Evolutionary conservation across 1,284 basidiomycete genomes (phyloP).

Genomic region (Thelephora terrestris): DNA sequence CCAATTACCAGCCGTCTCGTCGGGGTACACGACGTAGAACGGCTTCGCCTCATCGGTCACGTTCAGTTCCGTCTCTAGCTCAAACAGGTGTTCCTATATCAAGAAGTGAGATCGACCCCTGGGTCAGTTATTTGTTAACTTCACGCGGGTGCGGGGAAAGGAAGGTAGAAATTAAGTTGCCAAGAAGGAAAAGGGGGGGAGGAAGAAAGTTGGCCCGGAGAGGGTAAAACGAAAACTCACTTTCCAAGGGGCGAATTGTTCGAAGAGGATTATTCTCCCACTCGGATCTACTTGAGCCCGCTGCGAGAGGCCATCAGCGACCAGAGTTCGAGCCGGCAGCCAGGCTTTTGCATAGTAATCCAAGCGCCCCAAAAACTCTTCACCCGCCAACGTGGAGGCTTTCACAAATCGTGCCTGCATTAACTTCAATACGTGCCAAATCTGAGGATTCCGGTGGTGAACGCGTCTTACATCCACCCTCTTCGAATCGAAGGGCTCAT

Average conservation of each 20-base stretch:
- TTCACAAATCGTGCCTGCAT: slow-evolving; percentile 62
- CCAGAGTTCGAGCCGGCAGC: slow-evolving; percentile 86
- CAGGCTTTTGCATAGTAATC: slow-evolving; percentile 84
- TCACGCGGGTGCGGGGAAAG: neutral
- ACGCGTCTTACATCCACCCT: slow-evolving; percentile 54
- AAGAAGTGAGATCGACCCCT: neutral
- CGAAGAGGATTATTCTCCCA: slow-evolving; percentile 77
- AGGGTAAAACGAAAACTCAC: slow-evolving; percentile 28
- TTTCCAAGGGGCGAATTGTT: slow-evolving; percentile 84
- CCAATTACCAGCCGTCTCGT: slow-evolving; percentile 75
- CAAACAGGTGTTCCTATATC: slow-evolving; percentile 82
- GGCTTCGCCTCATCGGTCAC: slow-evolving; percentile 41
- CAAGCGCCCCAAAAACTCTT: slow-evolving; percentile 77
- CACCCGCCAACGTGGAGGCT: slow-evolving; percentile 78
- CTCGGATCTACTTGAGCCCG: slow-evolving; percentile 59
- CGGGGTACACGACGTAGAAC: slow-evolving; percentile 88
- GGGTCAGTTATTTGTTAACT: neutral
- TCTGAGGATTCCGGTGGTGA: neutral
- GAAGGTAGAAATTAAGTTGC: neutral
- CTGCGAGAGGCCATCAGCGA: slow-evolving; percentile 54
- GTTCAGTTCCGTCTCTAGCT: slow-evolving; percentile 57
- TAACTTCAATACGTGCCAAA: neutral
- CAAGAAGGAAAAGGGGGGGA: neutral
- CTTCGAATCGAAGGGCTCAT: slow-evolving; percentile 54
- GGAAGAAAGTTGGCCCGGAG: neutral